Evolutionary conservation across 1,139 yeast genomes (phyloP).

Genomic region (Komagataea norvegica): DNA sequence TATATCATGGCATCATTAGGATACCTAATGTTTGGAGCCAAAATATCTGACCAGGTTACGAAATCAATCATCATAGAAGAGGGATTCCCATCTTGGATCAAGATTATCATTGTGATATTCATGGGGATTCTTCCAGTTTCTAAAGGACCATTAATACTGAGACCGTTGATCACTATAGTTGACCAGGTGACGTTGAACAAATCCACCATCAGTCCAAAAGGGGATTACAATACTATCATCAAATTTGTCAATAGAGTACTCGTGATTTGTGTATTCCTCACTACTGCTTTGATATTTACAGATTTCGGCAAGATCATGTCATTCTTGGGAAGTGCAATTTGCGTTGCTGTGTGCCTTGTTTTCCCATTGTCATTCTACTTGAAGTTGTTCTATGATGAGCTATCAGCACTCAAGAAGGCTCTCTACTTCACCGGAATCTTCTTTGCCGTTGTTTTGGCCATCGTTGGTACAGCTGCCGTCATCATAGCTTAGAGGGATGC

Average conservation of each 20-base stretch:
- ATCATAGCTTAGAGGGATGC: conserved; percentile 7
- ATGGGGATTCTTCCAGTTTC: conserved; percentile 73
- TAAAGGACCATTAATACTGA: conserved; percentile 70
- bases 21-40: conserved; percentile 70
- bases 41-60: conserved; percentile 68
- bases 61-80: conserved; percentile 57
- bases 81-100: conserved; percentile 62
- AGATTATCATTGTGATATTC: conserved; percentile 50
- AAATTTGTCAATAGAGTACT: conserved; percentile 16
- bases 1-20: conserved; percentile 65
- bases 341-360: conserved; percentile 67
- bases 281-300: conserved; percentile 50
- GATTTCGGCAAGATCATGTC: conserved; percentile 74
- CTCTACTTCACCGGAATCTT: conserved; percentile 9
- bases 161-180: conserved; percentile 65
- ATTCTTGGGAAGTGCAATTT: conserved; percentile 65
- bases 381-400: conserved; percentile 24
- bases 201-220: not conserved
- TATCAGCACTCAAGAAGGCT: conserved; percentile 3
- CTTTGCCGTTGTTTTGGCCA: conserved; percentile 14
- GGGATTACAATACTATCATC: conserved; percentile 3
- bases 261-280: conserved; percentile 26
- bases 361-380: conserved; percentile 64
- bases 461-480: conserved; percentile 25
- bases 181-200: conserved; percentile 34